Base-by-base conservation (phyloP, 2,329 filamentous ascomycete genomes). In the Intubia oerlemansii region DNA sequence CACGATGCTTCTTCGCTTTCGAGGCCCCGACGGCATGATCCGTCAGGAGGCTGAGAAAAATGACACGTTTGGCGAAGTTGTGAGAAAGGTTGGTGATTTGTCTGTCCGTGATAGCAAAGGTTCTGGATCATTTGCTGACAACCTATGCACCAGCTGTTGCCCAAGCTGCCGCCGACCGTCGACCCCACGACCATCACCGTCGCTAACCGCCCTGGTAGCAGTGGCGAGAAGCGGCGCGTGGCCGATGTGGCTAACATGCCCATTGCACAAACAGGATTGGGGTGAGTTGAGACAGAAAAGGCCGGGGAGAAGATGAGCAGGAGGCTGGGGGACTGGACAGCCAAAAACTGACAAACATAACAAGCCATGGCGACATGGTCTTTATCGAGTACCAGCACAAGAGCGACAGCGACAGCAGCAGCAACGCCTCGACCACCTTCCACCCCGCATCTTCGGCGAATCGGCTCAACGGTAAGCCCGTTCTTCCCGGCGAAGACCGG, bases 1-100 rank as follows among this genome's bases (percentile, higher is more conserved):
- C n/a, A 54, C 46, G 38, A 92, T 92, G 70, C 62, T 92, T 44
- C 59, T 93, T 32, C 70, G 84, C 50, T 78, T 92, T 41, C 74
- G 84, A 43, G 82, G 82, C 47, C 81, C 79, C 38, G 82, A 93
- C 56, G 88, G 88, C 56, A 88, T 88, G 61, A 74, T 84, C 51
- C 76, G 88, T 41, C 59, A 95, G 43, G 78, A 62, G 29, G 66
- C 90, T 40, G 72, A 84, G 41, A 66, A 73, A 28, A 61, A 64
- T 24, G 71, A 78, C 37, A 71, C 72, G 1, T 92, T 95, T 47
- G 57, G 54, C 24, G 53, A 66, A n/a, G 52, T 74, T 24, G 62
- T 59, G 18, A 46, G 53, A 16, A 52, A 60, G 52, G 66, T 69
- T 46, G 30, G 44, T 25, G 8, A 10, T 9, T 10, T 9, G 7